Evolutionary conservation across 805 yeast species (phyloP).

Genomic region (Wickerhamiella slavikovae): DNA sequence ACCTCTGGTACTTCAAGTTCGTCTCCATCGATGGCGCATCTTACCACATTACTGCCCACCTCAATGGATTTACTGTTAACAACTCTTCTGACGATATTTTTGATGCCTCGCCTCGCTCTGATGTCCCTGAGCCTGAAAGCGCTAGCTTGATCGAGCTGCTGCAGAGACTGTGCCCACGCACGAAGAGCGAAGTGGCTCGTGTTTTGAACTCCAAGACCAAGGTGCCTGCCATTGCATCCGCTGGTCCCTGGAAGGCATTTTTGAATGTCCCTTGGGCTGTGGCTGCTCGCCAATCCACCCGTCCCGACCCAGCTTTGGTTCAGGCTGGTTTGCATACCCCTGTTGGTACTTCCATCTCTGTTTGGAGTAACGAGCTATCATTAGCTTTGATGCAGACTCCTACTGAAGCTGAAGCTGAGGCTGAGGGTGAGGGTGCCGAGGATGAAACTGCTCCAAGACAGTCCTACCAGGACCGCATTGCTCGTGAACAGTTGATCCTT

Average conservation of each 20-base stretch:
- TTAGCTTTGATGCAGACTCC: no score
- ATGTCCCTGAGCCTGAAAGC: slow-evolving; percentile 17
- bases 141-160: slow-evolving; percentile 43
- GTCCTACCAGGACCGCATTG: slow-evolving; percentile 41
- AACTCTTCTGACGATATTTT: slow-evolving; percentile 45
- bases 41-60: slow-evolving; percentile 56
- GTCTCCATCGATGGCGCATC: slow-evolving; percentile 69
- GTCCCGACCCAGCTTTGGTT: slow-evolving; percentile 33
- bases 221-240: slow-evolving; percentile 12
- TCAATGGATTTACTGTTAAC: slow-evolving; percentile 63
- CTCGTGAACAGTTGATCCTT: slow-evolving; percentile 55
- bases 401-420: slow-evolving; percentile 23
- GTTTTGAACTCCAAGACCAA: slow-evolving; percentile 4
- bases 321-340: slow-evolving; percentile 36
- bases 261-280: slow-evolving; percentile 66
- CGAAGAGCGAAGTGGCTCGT: slow-evolving; percentile 49
- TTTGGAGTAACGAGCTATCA: no score
- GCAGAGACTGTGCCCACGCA: slow-evolving; percentile 42
- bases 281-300: slow-evolving; percentile 3
- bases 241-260: slow-evolving; percentile 39
- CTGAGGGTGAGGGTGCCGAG: slow-evolving; percentile 63
- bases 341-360: no score
- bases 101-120: slow-evolving; percentile 35
- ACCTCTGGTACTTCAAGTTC: slow-evolving; percentile 51
- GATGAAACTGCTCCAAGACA: slow-evolving; percentile 73